phyloP scores from a whole-genome alignment of 2,329 filamentous ascomycete species.

The Zasmidium cellare region DNA sequence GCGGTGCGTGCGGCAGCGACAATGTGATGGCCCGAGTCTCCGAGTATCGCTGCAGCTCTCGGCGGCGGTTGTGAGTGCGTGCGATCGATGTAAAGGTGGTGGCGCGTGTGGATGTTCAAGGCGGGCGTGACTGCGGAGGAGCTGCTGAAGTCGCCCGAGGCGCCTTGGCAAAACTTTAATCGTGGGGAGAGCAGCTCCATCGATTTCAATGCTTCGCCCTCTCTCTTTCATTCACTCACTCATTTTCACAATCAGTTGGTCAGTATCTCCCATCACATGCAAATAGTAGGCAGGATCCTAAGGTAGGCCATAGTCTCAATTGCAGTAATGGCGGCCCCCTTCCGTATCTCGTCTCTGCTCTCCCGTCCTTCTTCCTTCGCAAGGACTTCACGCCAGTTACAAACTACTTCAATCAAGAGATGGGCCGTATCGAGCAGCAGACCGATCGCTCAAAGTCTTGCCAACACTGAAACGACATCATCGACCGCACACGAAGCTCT shows the following conservation, averaged over 20 bases:
- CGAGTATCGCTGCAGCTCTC: conserved; percentile 4
- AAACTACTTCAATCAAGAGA: conserved; percentile 10
- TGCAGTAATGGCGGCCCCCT: conserved; percentile 15
- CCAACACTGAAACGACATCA: background rate
- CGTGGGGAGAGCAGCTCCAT: background rate
- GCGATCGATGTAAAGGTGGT: conserved; percentile 2
- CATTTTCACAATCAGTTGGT: background rate
- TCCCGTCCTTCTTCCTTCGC: conserved; percentile 16
- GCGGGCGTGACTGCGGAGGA: conserved; percentile 10
- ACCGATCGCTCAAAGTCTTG: background rate
- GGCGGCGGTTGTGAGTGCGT: conserved; percentile 1
- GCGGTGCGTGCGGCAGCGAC: background rate
- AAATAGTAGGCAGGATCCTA: background rate
- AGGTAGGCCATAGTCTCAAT: conserved; percentile 20
- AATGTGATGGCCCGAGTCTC: conserved; percentile 1
- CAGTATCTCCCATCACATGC: conserved; percentile 3
- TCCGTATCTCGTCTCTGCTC: conserved; percentile 16
- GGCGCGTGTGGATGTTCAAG: conserved; percentile 9
- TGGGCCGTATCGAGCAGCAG: conserved; percentile 14
- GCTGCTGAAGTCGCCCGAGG: background rate
- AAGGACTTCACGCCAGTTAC: conserved; percentile 21
- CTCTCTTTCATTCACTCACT: background rate
- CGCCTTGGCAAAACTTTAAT: conserved; percentile 2
- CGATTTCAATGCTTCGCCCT: background rate
- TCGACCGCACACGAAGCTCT: background rate